phyloP scores from a whole-genome alignment of 768 basidiomycete species.

The Russula sp. region DNA sequence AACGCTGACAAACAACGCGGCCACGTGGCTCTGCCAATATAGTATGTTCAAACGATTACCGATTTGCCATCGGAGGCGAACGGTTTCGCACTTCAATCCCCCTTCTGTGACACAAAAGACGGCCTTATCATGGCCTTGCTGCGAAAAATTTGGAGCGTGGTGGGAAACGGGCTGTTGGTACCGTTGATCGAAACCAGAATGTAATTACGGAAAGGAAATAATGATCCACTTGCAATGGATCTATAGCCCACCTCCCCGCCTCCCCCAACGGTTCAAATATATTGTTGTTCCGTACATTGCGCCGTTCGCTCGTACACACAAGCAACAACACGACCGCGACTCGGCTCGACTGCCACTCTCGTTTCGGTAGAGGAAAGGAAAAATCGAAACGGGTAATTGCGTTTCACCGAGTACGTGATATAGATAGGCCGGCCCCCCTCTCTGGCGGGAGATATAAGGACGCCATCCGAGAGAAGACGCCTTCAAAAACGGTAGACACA shows the following conservation, averaged over 20 bases:
- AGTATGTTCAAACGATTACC: conserved; percentile 23
- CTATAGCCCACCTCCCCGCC: background rate
- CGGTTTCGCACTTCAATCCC: conserved; percentile 18
- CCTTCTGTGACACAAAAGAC: conserved; percentile 28
- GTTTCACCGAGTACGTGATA: conserved; percentile 28
- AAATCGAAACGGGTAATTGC: conserved; percentile 17
- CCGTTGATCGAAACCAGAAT: conserved; percentile 27
- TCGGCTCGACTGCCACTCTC: conserved; percentile 16
- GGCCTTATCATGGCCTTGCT: conserved; percentile 24
- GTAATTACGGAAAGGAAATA: conserved; percentile 19
- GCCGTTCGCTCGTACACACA: conserved; percentile 14
- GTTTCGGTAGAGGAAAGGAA: conserved; percentile 11
- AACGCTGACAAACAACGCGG: conserved; percentile 8
- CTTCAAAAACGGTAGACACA: conserved; percentile 27
- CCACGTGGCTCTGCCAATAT: conserved; percentile 29
- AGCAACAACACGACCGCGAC: conserved; percentile 16
- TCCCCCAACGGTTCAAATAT: conserved; percentile 15
- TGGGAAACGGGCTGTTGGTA: conserved; percentile 25
- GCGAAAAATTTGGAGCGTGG: conserved; percentile 13
- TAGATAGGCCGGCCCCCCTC: conserved; percentile 21
- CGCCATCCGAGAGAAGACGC: conserved; percentile 13
- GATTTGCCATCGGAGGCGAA: conserved; percentile 24
- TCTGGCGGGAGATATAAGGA: conserved; percentile 18
- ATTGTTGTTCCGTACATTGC: background rate
- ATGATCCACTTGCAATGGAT: conserved; percentile 20